Evolutionary conservation across 202 grass and related monocot species (phyloP), one percentile per base, ranked within the genome.

Genomic region (Zizania palustris): DNA sequence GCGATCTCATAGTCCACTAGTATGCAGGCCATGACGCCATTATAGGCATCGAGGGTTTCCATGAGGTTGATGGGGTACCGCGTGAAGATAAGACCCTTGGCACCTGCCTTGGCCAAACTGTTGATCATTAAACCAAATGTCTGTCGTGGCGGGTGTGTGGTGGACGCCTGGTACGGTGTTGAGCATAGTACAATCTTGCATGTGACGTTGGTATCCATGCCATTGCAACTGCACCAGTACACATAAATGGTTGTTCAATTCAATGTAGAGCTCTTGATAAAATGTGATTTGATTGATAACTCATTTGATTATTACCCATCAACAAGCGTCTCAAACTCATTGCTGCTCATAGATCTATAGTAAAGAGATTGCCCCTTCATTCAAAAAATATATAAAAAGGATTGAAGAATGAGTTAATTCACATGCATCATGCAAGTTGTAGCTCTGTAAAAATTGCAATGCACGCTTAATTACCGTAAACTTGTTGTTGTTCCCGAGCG

Each of bases 61-160:
- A 58, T n/a, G 55, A 20, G 5, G 55, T 58, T 58, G 19, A 20
- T 5, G 7, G 69, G 75, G 41, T 86, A 69, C 33, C 82, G 84
- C 1, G 73, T 48, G 11, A 74, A 82, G 22, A 89, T 93, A 0
- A 93, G 11, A 35, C 90, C 90, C 67, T 16, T 68, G 9, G 72
- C 90, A 0, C 86, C 83, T 0, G 55, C 86, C 38, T 42, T 15
- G 0, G 42, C 0, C 2, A 84, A 45, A 12, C 34, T 42, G 0
- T 3, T 0, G 4, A 12, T 0, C 55, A 58, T 58, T 11, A 28
- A 58, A 58, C 0, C 9, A 22, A 21, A n/a, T n/a, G n/a, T n/a
- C n/a, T n/a, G n/a, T n/a, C n/a, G n/a, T n/a, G n/a, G 0, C 0
- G 0, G 56, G 71, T 21, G 43, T 20, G 11, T 79, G 13, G 5